Percentiles rank a stretch among this genome's conserved stretches.
Evolutionary conservation across 2,329 filamentous ascomycete genomes (phyloP).

Genomic region (Didymella lethalis): DNA sequence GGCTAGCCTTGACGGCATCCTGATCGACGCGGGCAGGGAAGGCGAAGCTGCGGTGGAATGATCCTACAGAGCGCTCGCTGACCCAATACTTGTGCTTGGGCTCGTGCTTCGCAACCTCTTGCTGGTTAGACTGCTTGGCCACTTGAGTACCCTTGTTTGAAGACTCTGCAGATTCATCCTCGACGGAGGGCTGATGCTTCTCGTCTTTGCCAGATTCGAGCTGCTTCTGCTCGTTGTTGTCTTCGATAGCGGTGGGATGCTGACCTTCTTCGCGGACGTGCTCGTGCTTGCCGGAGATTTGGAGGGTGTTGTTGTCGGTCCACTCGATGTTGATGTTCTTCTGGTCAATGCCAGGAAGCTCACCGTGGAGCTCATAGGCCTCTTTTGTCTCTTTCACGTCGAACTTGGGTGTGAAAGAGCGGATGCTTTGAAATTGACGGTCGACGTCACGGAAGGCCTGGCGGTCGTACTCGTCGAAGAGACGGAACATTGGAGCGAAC

Average conservation of each 20-base stretch:
- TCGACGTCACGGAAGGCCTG: constrained; percentile 41
- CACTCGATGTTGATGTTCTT: constrained; percentile 81
- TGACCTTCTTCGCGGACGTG: constrained; percentile 66
- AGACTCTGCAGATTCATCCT: constrained; percentile 62
- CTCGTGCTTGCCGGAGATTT: constrained; percentile 74
- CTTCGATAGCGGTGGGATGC: constrained; percentile 59
- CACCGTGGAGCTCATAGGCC: constrained; percentile 79
- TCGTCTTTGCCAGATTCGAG: constrained; percentile 27
- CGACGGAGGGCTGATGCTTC: constrained; percentile 65
- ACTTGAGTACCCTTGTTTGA: constrained; percentile 35
- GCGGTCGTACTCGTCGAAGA: constrained; percentile 58
- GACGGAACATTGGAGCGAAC: constrained; percentile 56
- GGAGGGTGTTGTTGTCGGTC: constrained; percentile 75
- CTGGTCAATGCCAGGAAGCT: constrained; percentile 78
- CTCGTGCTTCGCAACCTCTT: constrained; percentile 52
- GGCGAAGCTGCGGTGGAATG: constrained; percentile 66
- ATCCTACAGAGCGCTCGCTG: constrained; percentile 65
- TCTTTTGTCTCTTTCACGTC: constrained; percentile 75
- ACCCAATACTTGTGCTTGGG: constrained; percentile 74
- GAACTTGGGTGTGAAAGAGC: constrained; percentile 77
- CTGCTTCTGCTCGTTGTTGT: constrained; percentile 31
- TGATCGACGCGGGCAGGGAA: constrained; percentile 67
- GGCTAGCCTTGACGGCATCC: constrained; percentile 66
- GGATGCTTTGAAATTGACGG: constrained; percentile 43
- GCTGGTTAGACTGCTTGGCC: constrained; percentile 44